Base-by-base conservation (phyloP, 805 yeast species). In the Metahyphopichia silvanorum region DNA sequence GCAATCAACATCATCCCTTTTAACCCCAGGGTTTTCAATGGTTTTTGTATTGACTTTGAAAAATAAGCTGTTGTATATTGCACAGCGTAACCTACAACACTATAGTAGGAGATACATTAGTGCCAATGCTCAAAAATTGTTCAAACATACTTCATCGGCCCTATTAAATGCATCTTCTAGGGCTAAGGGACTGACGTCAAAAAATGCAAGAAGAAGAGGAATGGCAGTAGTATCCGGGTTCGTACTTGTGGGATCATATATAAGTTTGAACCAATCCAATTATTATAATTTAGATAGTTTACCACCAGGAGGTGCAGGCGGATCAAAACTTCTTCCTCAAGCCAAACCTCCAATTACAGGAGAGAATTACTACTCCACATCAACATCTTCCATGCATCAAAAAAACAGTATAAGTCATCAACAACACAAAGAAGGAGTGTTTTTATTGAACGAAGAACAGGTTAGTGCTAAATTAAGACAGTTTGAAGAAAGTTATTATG, bases 401-500 rank as follows among this genome's bases (percentile, higher is more conserved):
- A 54, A 60, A 20, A 63, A 59, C 17, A 66, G 74, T 11, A 51
- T 67, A 14, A 60, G 71, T 4, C 58, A 62, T 23, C 69, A 62
- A 31, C 73, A 66, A 43, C 61, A 70, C 44, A 76, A 79, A 39
- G 74, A 76, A 42, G 80, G 76, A 3, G 66, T 82, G 2, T 70
- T 69, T 33, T 53, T 82, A 14, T 61, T 83, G 31, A 69, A 70
- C 15, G 88, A 82, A 16, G 82, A 76, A 19, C 89, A 86, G 47
- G 88, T 88, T 7, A 74, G 87, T 29, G 61, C 69, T 19, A 72
- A 76, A 38, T 66, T 89, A 42, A 74, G 89, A 37, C 78, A 79
- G 44, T 67, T 69, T 43, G 96, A 91, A 53, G 93, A 89, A 56
- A 79, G 91, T 40, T 86, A 81, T 49, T 55, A 64, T 21, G 91